Evolutionary conservation across 106 monocot genomes (phyloP), one percentile per base, ranked within the genome.

Genomic region (Platanthera guangdongensis): DNA sequence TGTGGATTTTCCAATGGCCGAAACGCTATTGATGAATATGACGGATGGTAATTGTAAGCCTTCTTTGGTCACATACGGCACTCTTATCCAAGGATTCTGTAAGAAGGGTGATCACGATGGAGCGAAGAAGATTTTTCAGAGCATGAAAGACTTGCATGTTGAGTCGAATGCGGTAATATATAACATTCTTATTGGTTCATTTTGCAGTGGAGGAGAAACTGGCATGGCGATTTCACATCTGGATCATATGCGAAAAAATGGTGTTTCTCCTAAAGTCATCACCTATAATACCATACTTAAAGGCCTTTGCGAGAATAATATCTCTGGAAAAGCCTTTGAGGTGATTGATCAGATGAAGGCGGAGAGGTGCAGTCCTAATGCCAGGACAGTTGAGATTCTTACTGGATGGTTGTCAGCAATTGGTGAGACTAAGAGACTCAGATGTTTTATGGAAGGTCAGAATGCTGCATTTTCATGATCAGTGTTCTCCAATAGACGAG

Each of bases 81-180:
- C 88, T 9, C 78, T 96, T 30, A 90, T 93, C 48, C 83, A 90
- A 80, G 95, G 93, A 30, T 89, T 75, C 59, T 96, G 93, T 62
- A 84, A 80, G 78, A 76, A 74, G 4, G 85, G 84, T 15, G 81
- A 91, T 47, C 47, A 81, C 57, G 82, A 86, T 8, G 84, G 86
- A 47, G 93, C 89, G 10, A 50, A 85, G 84, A 85, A 83, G 54
- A 72, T 87, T 21, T 87, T 95, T 16, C 50, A 62, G 51, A 77
- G 65, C 51, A 90, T 96, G 95, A 4, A 72, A 51, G 76, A 52
- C 14, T 64, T 52, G 12, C 52, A 72, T 0, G 62, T 88, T 11
- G 48, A n/a, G 15, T 78, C 88, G 8, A 88, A 89, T 57, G 78
- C 78, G 11, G 87, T 87, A 8, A 81, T 91, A 64, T 93, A 85